Percentiles rank a stretch among this genome's conserved stretches.
phyloP scores from a whole-genome alignment of 352 stramenopile genomes.

The Elongisporangium anandrum region DNA sequence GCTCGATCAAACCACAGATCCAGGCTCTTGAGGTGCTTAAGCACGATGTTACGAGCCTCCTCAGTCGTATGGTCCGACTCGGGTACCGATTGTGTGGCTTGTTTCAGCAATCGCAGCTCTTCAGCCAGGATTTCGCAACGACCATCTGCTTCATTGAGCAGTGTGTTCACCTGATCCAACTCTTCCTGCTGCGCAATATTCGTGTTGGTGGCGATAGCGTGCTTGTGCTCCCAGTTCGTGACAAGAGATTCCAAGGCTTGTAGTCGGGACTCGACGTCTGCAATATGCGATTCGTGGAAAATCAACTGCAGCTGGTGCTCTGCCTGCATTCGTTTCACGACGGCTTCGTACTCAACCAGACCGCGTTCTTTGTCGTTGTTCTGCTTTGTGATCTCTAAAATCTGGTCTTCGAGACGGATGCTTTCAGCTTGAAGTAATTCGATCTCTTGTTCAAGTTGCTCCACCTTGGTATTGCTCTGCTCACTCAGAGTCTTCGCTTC shows the following conservation, averaged over 20 bases:
- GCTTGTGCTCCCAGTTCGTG: neutral
- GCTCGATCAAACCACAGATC: neutral
- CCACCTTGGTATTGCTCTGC: neutral
- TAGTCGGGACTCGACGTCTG: neutral
- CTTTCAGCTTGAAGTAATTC: neutral
- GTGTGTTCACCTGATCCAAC: neutral
- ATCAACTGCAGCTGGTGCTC: neutral
- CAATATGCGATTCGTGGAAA: neutral
- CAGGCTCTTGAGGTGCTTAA: neutral
- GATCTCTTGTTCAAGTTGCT: neutral
- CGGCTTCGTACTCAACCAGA: neutral
- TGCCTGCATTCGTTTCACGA: neutral
- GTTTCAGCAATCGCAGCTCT: neutral
- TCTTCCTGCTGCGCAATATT: neutral
- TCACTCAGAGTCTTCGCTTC: neutral
- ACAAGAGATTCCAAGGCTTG: neutral
- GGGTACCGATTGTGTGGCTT: neutral
- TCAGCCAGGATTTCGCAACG: neutral
- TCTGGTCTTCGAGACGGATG: neutral
- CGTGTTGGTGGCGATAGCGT: neutral
- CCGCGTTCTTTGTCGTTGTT: neutral
- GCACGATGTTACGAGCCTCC: neutral
- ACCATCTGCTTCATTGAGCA: neutral
- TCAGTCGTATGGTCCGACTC: neutral
- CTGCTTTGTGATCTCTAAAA: neutral